Evolutionary conservation across 139 green algal species (phyloP).

Genomic region (Auxenochlorella pyrenoidosa): DNA sequence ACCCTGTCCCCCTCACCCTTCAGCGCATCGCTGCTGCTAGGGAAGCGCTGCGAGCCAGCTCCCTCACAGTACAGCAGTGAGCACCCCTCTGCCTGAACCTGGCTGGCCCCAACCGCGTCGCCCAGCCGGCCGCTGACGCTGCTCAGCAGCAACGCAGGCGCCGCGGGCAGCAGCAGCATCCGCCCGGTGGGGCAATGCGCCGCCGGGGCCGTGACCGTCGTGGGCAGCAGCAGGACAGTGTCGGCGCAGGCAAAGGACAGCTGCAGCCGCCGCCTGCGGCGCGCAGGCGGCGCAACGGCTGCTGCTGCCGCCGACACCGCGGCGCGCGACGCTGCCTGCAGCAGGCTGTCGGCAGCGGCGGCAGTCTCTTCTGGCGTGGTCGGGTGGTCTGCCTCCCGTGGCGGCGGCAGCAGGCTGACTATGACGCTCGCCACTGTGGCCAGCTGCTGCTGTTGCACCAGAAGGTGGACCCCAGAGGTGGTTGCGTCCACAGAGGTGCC

Average conservation of each 20-base stretch:
- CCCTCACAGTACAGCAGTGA: slow-evolving; percentile 35
- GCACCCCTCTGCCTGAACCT: slow-evolving; percentile 3
- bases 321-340: background rate
- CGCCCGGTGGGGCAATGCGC: background rate
- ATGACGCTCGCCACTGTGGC: slow-evolving; percentile 1
- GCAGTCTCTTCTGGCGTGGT: background rate
- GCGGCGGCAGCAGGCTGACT: slow-evolving; percentile 15
- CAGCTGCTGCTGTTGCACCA: slow-evolving; percentile 29
- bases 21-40: slow-evolving; percentile 19
- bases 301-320: background rate
- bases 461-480: background rate
- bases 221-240: slow-evolving; percentile 15
- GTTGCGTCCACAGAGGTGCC: background rate
- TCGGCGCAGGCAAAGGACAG: background rate
- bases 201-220: background rate
- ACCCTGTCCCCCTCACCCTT: background rate
- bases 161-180: slow-evolving; percentile 22
- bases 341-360: background rate
- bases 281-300: background rate
- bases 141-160: background rate
- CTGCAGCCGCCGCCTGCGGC: background rate
- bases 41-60: slow-evolving; percentile 15
- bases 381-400: background rate
- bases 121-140: slow-evolving; percentile 12
- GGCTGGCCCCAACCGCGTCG: background rate